Evolutionary conservation across 2,329 filamentous ascomycete genomes (phyloP), one percentile per base, ranked within the genome.

Genomic region (Exophiala phaeomuriformis): DNA sequence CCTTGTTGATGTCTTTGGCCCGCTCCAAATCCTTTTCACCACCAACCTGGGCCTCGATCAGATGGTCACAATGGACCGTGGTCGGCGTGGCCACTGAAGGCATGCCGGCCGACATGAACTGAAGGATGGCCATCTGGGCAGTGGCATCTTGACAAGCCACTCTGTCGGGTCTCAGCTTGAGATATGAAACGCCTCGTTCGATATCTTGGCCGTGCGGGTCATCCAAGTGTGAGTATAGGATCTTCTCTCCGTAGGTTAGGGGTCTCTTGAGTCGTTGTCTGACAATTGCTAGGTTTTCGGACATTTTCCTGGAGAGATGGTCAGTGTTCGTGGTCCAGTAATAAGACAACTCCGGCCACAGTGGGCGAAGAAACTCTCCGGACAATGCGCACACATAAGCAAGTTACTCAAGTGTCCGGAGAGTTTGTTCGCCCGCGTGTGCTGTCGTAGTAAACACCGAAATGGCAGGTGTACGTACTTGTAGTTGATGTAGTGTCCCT

Each of bases 51-150:
- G 91, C 93, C 80, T 97, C 91, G 73, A 98, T 98, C 80, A 98
- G 83, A 77, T 98, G 93, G 75, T 98, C 93, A 71, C 93, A 97
- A 83, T 98, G 93, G 61, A 98, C 91, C 47, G 91, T 97, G 66
- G 86, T 84, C 48, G 93, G 93, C 67, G 94, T 97, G 60, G 90
- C 90, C 58, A 97, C 93, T 28, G 86, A 85, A 63, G 89, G 88
- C 88, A 98, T 91, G 72, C 91, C 91, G 57, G 93, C 91, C 52
- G 89, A 95, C 90, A 98, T 98, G 82, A 98, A 98, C 79, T 98
- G 93, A 56, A 98, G 81, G 64, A 98, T 95, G 62, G 93, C 93
- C 93, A 98, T 98, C 81, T 98, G 93, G 61, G 93, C 93, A 57
- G 93, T 97, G 70, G 93, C 93, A 82, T 98, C 93, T 80, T 98